phyloP scores from a whole-genome alignment of 441 rosid genomes.

The Metrosideros polymorpha region DNA sequence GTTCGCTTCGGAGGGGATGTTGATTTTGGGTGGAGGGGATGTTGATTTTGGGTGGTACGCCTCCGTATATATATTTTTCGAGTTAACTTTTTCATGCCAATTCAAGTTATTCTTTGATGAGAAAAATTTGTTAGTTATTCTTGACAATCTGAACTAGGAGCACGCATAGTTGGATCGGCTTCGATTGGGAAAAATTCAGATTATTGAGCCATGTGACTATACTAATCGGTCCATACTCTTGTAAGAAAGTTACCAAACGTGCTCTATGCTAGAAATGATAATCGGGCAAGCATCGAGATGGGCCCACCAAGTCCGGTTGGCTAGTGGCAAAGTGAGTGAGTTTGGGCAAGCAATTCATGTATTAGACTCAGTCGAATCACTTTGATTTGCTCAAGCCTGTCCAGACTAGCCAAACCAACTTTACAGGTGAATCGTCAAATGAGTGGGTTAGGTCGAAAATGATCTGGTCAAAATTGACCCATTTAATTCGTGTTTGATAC shows the following conservation, averaged over 20 bases:
- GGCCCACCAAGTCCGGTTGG: accelerated
- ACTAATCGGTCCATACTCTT: accelerated
- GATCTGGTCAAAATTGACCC: accelerated
- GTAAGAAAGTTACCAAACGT: accelerated
- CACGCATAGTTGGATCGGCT: accelerated
- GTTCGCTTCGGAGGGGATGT: no score
- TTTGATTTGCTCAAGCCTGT: background rate
- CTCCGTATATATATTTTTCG: no score
- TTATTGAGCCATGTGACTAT: no score
- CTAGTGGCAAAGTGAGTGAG: background rate
- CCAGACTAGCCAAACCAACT: background rate
- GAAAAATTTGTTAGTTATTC: no score
- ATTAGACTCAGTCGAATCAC: background rate
- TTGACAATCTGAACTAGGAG: no score
- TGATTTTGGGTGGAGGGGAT: no score
- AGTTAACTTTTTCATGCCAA: no score
- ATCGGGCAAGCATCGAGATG: background rate
- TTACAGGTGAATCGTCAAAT: background rate
- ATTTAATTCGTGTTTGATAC: no score
- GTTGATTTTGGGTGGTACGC: no score
- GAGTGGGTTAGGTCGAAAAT: background rate
- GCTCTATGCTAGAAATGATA: accelerated
- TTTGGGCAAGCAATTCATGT: background rate
- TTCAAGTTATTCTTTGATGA: no score
- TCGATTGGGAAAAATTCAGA: background rate